Conservation (phyloP, 2,329 filamentous ascomycete species). For the Cordyceps farinosa region DNA sequence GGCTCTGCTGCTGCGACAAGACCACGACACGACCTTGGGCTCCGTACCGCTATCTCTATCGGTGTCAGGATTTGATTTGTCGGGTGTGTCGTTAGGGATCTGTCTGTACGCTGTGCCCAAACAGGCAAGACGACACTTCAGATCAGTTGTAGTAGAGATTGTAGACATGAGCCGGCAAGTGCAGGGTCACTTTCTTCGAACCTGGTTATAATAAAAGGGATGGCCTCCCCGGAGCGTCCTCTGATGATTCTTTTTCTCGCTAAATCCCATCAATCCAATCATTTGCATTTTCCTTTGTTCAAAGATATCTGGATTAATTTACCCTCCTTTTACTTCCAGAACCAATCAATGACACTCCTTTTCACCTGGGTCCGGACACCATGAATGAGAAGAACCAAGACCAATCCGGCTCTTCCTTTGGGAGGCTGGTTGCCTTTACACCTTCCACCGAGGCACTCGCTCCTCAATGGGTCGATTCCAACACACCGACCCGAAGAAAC, state of each 20-base stretch:
- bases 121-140: not conserved
- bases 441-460: not conserved
- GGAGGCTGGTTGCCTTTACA: not conserved
- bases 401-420: conserved; percentile 3
- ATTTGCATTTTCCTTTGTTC: not conserved
- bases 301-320: not conserved
- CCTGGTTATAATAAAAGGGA: conserved; percentile 5
- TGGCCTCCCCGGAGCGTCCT: not conserved
- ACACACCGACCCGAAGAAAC: conserved; percentile 14
- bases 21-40: not conserved
- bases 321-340: not conserved
- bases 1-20: not conserved
- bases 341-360: not conserved
- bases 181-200: not conserved
- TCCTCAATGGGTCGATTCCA: conserved; percentile 13
- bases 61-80: not conserved
- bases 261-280: not conserved
- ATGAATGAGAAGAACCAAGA: conserved; percentile 10
- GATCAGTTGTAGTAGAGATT: not conserved
- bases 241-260: not conserved
- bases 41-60: not conserved
- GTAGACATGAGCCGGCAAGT: not conserved
- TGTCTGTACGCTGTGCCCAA: not conserved
- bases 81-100: not conserved
- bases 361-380: not conserved